Conservation (phyloP, 2,329 filamentous ascomycete genomes). For the Ilyonectria mors-panacis region DNA sequence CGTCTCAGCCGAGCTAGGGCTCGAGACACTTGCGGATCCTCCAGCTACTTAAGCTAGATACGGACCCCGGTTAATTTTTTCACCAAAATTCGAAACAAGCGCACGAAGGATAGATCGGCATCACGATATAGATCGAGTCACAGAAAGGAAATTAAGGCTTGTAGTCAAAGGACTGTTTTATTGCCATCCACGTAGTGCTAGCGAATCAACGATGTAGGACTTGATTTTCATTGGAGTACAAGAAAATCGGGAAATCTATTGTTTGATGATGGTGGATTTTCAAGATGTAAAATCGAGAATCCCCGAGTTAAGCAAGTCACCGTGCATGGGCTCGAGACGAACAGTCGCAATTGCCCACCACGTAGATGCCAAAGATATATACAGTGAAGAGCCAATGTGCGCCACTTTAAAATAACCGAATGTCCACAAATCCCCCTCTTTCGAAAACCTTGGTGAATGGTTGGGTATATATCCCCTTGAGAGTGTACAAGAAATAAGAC, state of each 20-base stretch:
- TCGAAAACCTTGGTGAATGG: conserved; percentile 44
- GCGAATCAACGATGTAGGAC: neutral
- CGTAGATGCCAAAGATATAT: conserved; percentile 49
- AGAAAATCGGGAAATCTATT: conserved; percentile 36
- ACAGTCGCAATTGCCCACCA: conserved; percentile 28
- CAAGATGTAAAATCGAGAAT: conserved; percentile 30
- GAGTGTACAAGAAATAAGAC: conserved; percentile 57
- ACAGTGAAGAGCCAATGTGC: conserved; percentile 47
- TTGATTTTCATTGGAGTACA: conserved; percentile 32
- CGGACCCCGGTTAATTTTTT: neutral
- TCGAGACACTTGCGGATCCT: conserved; percentile 8
- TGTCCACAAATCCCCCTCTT: conserved; percentile 39
- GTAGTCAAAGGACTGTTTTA: conserved; percentile 36
- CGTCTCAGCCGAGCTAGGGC: conserved; percentile 16
- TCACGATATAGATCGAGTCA: neutral
- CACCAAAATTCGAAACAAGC: conserved; percentile 5
- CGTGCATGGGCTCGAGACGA: conserved; percentile 10
- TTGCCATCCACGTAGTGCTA: conserved; percentile 45
- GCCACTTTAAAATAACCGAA: conserved; percentile 43
- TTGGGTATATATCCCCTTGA: conserved; percentile 54
- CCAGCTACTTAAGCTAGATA: neutral
- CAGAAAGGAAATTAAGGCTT: neutral
- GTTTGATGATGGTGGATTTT: conserved; percentile 28
- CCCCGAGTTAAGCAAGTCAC: conserved; percentile 33
- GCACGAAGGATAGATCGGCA: neutral